These are phyloP conservation scores for Dendrobium catenatum DNA, from an alignment of 106 monocot genomes.

Conservation along the genomic window DNA sequence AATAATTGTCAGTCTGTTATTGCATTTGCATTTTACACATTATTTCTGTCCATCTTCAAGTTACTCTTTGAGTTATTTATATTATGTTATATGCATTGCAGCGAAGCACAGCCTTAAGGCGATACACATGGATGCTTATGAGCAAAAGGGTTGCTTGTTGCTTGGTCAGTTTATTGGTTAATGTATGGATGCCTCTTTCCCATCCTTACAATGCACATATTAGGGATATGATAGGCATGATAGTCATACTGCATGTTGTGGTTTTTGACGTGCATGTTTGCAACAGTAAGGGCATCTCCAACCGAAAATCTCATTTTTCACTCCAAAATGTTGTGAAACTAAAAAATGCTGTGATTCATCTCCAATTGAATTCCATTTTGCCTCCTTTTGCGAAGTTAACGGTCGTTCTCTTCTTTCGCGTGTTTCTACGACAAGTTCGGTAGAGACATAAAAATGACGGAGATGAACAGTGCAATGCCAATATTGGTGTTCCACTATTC, in stretches of 20 bases:
- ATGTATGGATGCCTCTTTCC: not conserved
- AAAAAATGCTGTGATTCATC: too few relatives aligned
- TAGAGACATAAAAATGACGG: too few relatives aligned
- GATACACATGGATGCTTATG: not conserved
- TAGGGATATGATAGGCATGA: not conserved
- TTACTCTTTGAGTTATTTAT: not conserved
- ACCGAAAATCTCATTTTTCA: too few relatives aligned
- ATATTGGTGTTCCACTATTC: too few relatives aligned
- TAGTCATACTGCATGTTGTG: not conserved
- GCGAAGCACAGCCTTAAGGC: not conserved
- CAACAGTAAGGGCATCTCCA: not conserved
- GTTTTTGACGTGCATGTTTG: not conserved
- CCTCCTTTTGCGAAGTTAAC: too few relatives aligned
- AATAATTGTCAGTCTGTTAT: not conserved
- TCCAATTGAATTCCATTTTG: too few relatives aligned
- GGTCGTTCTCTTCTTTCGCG: too few relatives aligned
- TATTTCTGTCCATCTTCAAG: too few relatives aligned
- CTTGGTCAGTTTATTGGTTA: not conserved
- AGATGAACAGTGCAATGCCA: too few relatives aligned
- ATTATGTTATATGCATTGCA: not conserved
- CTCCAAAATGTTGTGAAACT: too few relatives aligned
- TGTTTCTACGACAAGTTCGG: too few relatives aligned
- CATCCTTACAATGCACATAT: not conserved
- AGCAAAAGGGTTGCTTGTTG: not conserved
- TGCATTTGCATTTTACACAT: not conserved